phyloP scores from a whole-genome alignment of 202 grass and related monocot species.

The Setaria italica region DNA sequence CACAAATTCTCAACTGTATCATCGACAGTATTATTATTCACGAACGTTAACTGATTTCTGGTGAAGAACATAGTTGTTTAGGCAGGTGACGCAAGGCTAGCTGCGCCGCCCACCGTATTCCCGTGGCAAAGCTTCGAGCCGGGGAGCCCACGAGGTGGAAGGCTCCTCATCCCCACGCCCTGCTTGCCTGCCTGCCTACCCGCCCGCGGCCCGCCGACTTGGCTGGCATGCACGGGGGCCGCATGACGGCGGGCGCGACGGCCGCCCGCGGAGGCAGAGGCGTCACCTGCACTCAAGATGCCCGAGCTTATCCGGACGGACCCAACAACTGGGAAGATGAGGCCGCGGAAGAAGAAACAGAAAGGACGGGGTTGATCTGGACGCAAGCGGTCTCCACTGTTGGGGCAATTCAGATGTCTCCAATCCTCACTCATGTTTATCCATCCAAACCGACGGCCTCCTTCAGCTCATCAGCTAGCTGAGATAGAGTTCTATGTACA shows the following conservation, averaged over 20 bases:
- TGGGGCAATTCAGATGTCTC: conserved; percentile 32
- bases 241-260: conserved; percentile 42
- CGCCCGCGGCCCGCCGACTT: background rate
- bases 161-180: background rate
- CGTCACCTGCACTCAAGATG: background rate
- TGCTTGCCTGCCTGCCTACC: background rate
- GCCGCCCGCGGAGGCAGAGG: background rate
- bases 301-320: conserved; percentile 41
- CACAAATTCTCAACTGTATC: background rate
- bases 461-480: background rate
- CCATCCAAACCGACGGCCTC: conserved; percentile 10
- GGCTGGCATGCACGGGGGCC: conserved; percentile 19
- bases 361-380: conserved; percentile 5
- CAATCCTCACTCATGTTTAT: conserved; percentile 34
- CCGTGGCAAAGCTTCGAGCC: background rate
- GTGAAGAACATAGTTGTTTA: background rate
- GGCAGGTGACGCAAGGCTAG: conserved; percentile 1
- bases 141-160: background rate
- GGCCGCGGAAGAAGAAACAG: background rate
- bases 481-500: conserved; percentile 9
- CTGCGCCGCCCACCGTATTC: conserved; percentile 20
- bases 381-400: conserved; percentile 22
- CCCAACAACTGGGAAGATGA: background rate
- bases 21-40: background rate
- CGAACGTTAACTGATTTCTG: conserved; percentile 13